These are phyloP conservation scores for Paramecium tetraurelia DNA, from an alignment of 73 alveolate genomes.

Conservation along the genomic window DNA sequence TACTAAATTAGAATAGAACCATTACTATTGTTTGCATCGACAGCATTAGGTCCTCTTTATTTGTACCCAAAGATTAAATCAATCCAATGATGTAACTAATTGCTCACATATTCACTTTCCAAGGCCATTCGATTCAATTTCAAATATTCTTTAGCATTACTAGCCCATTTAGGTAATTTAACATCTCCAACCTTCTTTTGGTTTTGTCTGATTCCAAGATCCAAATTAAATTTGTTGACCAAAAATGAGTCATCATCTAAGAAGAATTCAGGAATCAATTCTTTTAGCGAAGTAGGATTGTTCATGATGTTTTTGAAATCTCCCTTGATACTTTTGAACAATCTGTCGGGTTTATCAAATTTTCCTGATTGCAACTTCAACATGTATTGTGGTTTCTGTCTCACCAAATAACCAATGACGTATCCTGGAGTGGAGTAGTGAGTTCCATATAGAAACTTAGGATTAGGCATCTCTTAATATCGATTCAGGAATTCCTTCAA, in stretches of 20 bases:
- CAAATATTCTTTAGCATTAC: slow-evolving; percentile 63
- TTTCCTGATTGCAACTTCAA: slow-evolving; percentile 95
- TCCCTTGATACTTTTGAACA: slow-evolving; percentile 87
- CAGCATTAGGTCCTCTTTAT: slow-evolving; percentile 84
- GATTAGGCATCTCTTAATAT: slow-evolving; percentile 57
- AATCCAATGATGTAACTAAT: slow-evolving; percentile 92
- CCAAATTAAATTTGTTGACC: slow-evolving; percentile 73
- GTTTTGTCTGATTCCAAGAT: slow-evolving; percentile 88
- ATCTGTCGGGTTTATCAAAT: slow-evolving; percentile 97
- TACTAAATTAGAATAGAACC: slow-evolving; percentile 33
- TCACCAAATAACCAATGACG: slow-evolving; percentile 93
- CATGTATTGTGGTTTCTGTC: slow-evolving; percentile 95
- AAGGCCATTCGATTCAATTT: slow-evolving; percentile 76
- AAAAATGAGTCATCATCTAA: slow-evolving; percentile 80
- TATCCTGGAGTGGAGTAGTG: slow-evolving; percentile 99
- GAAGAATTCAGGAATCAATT: slow-evolving; percentile 96
- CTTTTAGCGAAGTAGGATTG: slow-evolving; percentile 94
- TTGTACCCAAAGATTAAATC: slow-evolving; percentile 97
- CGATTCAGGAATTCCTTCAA: slow-evolving; percentile 77
- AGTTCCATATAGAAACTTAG: slow-evolving; percentile 98
- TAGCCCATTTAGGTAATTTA: slow-evolving; percentile 89
- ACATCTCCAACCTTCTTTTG: slow-evolving; percentile 94
- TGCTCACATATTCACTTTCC: slow-evolving; percentile 87
- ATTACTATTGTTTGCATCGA: slow-evolving; percentile 78
- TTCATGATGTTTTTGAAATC: slow-evolving; percentile 88